Percentiles rank a stretch among this genome's conserved stretches.
Evolutionary conservation across 2,329 filamentous ascomycete species (phyloP).

Genomic region (Fusarium sp.): DNA sequence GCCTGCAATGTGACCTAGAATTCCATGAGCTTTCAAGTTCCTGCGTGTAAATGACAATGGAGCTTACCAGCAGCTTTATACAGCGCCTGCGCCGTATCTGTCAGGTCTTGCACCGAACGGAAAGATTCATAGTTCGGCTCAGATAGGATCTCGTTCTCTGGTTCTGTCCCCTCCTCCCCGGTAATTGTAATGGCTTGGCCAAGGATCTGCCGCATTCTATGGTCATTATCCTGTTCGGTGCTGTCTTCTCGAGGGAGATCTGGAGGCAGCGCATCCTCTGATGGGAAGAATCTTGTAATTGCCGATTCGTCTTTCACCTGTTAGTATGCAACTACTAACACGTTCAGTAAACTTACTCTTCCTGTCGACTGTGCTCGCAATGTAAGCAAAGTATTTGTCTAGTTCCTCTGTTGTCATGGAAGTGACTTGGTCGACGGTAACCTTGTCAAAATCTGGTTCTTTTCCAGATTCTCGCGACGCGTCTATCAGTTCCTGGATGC

Average conservation of each 20-base stretch:
- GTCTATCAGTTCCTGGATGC: conserved; percentile 52
- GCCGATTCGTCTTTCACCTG: conserved; percentile 42
- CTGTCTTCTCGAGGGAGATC: conserved; percentile 33
- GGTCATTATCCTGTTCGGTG: conserved; percentile 44
- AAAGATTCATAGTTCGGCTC: conserved; percentile 48
- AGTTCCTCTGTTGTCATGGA: conserved; percentile 69
- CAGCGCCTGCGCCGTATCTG: conserved; percentile 46
- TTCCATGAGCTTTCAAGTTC: conserved; percentile 20
- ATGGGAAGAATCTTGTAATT: conserved; percentile 52
- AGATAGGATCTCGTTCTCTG: conserved; percentile 2
- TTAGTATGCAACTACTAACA: conserved; percentile 14
- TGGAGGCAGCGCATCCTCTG: conserved; percentile 37
- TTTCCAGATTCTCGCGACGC: conserved; percentile 15
- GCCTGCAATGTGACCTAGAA: conserved; percentile 48
- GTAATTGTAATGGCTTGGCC: conserved; percentile 25
- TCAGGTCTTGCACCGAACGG: conserved; percentile 48
- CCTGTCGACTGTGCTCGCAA: conserved; percentile 49
- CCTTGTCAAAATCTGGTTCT: conserved; percentile 57
- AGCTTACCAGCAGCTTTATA: conserved; percentile 51
- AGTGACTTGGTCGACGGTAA: conserved; percentile 71
- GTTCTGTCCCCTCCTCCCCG: conserved; percentile 18
- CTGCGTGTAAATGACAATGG: background rate
- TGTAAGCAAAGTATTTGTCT: conserved; percentile 70
- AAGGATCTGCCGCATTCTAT: conserved; percentile 38
- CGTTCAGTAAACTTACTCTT: conserved; percentile 45